A percentile compares a stretch with the other conserved stretches of the same genome.
Conservation (phyloP, 108 stramenopile species). For the Seminavis robusta region DNA sequence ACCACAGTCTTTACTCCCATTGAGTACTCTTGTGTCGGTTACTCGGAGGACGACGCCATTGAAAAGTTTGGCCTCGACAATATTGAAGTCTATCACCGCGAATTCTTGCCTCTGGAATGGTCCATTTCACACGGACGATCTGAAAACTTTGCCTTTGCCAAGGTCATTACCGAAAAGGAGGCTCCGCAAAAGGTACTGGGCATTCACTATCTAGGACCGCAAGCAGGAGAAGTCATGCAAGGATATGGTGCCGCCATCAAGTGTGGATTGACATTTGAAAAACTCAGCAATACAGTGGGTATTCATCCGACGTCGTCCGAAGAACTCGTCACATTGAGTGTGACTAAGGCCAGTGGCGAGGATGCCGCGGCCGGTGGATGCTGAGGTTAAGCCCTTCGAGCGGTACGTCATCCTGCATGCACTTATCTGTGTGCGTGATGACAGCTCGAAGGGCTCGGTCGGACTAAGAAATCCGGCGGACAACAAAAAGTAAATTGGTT, state of each 20-base stretch:
- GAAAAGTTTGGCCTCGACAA: slow-evolving; percentile 73
- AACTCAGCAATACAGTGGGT: slow-evolving; percentile 88
- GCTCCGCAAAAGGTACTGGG: slow-evolving; percentile 81
- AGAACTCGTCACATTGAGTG: slow-evolving; percentile 81
- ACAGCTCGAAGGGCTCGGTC: too few relatives aligned
- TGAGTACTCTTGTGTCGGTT: slow-evolving; percentile 93
- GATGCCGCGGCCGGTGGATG: slow-evolving; percentile 90
- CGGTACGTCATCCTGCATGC: neutral
- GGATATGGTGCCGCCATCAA: slow-evolving; percentile 93
- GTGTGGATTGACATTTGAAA: slow-evolving; percentile 77
- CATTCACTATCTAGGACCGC: slow-evolving; percentile 95
- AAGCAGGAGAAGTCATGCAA: slow-evolving; percentile 98
- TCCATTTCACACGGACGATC: slow-evolving; percentile 65
- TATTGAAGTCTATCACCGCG: slow-evolving; percentile 91
- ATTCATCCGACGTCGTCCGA: slow-evolving; percentile 97
- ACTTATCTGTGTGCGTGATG: neutral
- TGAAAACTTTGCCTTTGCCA: slow-evolving; percentile 74
- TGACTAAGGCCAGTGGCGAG: slow-evolving; percentile 89
- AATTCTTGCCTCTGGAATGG: slow-evolving; percentile 96
- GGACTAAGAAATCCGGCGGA: too few relatives aligned
- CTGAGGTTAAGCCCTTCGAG: slow-evolving; percentile 98
- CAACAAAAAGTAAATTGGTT: too few relatives aligned
- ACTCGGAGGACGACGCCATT: slow-evolving; percentile 93
- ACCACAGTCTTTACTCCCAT: slow-evolving; percentile 98
- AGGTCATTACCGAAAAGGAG: slow-evolving; percentile 84